Evolutionary conservation across 495 filamentous ascomycete species (phyloP).

Genomic region (Penicillium nucicola): DNA sequence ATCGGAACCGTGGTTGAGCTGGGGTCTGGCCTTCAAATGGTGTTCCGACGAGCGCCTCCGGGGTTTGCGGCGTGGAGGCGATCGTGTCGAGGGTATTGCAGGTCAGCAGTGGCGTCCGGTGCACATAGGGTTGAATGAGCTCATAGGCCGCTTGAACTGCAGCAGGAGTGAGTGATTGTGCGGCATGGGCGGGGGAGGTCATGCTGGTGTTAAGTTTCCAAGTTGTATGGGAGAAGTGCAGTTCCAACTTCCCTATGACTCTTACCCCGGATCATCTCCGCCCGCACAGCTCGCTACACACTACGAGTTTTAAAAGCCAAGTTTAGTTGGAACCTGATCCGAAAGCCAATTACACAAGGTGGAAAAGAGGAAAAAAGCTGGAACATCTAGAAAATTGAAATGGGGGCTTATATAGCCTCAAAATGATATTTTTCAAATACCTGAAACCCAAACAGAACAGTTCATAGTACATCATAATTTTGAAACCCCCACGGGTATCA

Average conservation of each 20-base stretch:
- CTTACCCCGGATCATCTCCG: constrained; percentile 12
- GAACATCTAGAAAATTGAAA: constrained; percentile 6
- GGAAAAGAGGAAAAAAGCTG: background rate
- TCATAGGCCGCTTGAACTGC: constrained; percentile 67
- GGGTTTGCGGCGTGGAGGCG: constrained; percentile 67
- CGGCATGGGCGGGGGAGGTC: constrained; percentile 32
- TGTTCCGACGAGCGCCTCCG: constrained; percentile 51
- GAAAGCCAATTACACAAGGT: background rate
- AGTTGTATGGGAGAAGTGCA: background rate
- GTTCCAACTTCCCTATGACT: background rate
- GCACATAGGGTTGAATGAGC: constrained; percentile 72
- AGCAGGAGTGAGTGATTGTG: constrained; percentile 61
- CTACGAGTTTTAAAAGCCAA: background rate
- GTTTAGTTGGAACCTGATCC: no score
- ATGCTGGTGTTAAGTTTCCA: constrained; percentile 1
- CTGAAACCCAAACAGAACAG: constrained; percentile 26
- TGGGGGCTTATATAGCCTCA: constrained; percentile 5
- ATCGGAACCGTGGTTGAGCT: constrained; percentile 60
- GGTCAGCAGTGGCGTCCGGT: constrained; percentile 80
- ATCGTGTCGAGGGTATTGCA: constrained; percentile 66
- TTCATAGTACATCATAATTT: constrained; percentile 48
- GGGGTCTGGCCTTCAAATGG: constrained; percentile 55
- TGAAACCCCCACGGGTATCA: constrained; percentile 31
- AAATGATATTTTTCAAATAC: constrained; percentile 22
- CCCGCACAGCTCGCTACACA: background rate